Evolutionary conservation across 2,329 filamentous ascomycete genomes (phyloP), one percentile per base, ranked within the genome.

Genomic region (Curvularia eragrostidis): DNA sequence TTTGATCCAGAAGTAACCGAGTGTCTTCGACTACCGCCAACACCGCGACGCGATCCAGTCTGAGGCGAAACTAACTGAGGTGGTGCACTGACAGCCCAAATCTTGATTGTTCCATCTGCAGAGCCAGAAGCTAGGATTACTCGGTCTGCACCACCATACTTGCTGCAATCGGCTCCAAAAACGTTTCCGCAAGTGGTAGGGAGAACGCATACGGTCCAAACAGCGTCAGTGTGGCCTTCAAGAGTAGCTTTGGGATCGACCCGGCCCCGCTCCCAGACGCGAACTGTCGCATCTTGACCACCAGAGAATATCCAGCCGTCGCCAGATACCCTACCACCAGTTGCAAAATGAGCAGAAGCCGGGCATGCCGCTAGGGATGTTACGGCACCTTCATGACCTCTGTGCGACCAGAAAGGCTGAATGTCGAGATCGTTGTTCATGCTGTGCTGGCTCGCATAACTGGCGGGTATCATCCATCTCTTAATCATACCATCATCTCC

Each of bases 231-330:
- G 72, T 98, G 95, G 0, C 93, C 94, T 65, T 97, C 92, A 3
- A 99, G 82, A 0, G 93, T 97, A 2, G 93, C 93, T 77, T 98
- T 98, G 7, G 95, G 93, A 73, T 98, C 95, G 30, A 99, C 92
- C 46, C 94, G 84, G 26, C 94, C 94, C 49, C 93, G 87, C 77
- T 99, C 94, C 95, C 95, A 99, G 0, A 99, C 93, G 28, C 93
- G 87, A 36, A 99, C 88, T 6, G 92, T 96, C 18, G 91, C 88
- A 77, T 99, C 95, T 75, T 97, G 93, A 3, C 95, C 95, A 59
- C 95, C 95, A 5, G 94, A 98, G 77, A 99, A 99, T 64, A 99
- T 93, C 95, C 95, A 99, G 26, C 95, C 95, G 68, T 98, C 95
- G 30, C 94, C 94, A 68, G 90, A 87, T 7, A 91, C 91, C 62